These are phyloP conservation scores for Erodium moschatum DNA, from an alignment of 441 rosid species.

Conservation along the genomic window DNA sequence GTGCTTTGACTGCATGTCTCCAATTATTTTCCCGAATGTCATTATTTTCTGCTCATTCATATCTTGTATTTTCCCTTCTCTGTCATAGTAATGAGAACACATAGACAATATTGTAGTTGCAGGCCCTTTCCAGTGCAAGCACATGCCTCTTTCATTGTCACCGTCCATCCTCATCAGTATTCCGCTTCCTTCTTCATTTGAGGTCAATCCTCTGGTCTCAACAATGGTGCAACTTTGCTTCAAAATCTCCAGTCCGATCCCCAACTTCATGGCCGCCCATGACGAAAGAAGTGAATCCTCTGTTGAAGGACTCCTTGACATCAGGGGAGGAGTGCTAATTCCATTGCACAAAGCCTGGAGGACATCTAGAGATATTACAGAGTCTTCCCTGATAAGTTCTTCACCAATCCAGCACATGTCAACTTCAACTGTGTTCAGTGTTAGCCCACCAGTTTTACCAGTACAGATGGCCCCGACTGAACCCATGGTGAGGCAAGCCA, in stretches of 20 bases:
- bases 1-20: background rate
- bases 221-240: conserved; percentile 10
- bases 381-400: background rate
- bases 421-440: conserved; percentile 4
- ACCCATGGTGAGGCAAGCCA: conserved; percentile 12
- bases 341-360: conserved; percentile 11
- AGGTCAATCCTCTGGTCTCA: background rate
- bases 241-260: conserved; percentile 10
- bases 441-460: too few relatives aligned
- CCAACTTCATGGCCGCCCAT: conserved; percentile 14
- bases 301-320: background rate
- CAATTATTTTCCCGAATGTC: background rate
- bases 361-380: background rate
- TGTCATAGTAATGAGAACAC: conserved; percentile 16
- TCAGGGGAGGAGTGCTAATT: background rate
- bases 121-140: conserved; percentile 13
- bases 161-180: background rate
- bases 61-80: background rate
- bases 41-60: background rate
- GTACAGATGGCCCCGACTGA: conserved; percentile 10
- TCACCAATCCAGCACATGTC: conserved; percentile 13
- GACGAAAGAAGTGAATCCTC: conserved; percentile 13
- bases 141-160: background rate
- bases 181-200: background rate
- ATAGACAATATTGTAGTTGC: conserved; percentile 1